Evolutionary conservation across 805 yeast genomes (phyloP), one percentile per base, ranked within the genome.

Genomic region (Candida verbasci): DNA sequence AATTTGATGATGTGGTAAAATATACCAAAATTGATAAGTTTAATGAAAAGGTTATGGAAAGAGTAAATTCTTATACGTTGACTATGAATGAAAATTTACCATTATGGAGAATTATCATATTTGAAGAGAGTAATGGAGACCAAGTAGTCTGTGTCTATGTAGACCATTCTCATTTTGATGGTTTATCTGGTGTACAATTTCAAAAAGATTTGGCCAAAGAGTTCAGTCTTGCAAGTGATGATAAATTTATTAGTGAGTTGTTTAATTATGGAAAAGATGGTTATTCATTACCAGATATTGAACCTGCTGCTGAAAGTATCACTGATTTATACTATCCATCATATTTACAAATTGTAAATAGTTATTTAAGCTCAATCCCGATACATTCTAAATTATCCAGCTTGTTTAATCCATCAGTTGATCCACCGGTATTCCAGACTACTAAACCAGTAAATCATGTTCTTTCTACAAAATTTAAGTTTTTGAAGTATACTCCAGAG

Each of bases 111-210:
- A 24, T 54, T 7, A 23, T 43, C 25, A 45, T 55, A 2, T 43
- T 35, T 24, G 48, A 48, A 17, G 31, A 36, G 16, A 21, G 26
- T 1, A 21, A 23, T 20, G 41, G 35, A 3, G 37, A 22, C 9
- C 52, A 46, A 28, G 43, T 44, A 35, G 11, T 52, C 7, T 26
- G 52, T 15, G 42, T 55, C 29, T 38, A 32, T 24, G 55, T 49
- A 40, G 61, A 60, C 25, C 65, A 53, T 38, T 24, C 53, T 3
- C 35, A 56, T 10, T 53, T 46, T 31, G 68, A 62, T 43, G 69
- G 67, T 3, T 43, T 47, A 8, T 50, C 62, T 2, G 64, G 58
- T 1, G 42, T 44, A 12, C 49, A 47, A 33, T 57, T 63, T 39
- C 65, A 60, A 25, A 43, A 45, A 17, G 50, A 52, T 17, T 46